A percentile compares a stretch with the other conserved stretches of the same genome.
Evolutionary conservation across 352 stramenopile species (phyloP).

Genomic region (Salisapilia sapeloensis): DNA sequence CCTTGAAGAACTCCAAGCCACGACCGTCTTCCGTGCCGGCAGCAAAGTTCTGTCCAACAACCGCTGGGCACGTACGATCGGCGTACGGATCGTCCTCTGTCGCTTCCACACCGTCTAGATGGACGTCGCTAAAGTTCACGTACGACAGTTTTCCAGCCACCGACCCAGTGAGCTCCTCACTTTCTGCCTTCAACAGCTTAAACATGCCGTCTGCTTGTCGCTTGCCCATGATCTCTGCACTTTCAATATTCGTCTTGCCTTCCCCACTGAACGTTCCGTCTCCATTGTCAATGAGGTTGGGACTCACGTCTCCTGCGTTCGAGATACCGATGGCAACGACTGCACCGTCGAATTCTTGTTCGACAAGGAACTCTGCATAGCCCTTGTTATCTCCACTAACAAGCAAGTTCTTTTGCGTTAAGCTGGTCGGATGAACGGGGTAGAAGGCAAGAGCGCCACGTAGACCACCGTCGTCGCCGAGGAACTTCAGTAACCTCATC

Average conservation of each 20-base stretch:
- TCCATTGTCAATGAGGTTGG: conserved; percentile 24
- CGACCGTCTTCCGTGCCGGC: conserved; percentile 30
- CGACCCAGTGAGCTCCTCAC: conserved; percentile 9
- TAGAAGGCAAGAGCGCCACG: conserved; percentile 52
- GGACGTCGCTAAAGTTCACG: conserved; percentile 26
- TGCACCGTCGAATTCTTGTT: conserved; percentile 12
- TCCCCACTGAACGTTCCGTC: conserved; percentile 24
- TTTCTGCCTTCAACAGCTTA: conserved; percentile 7
- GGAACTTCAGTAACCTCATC: conserved; percentile 46
- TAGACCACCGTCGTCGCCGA: conserved; percentile 8
- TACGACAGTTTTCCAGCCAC: conserved; percentile 17
- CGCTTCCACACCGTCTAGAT: conserved; percentile 6
- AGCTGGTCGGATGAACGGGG: conserved; percentile 60
- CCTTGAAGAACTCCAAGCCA: conserved; percentile 9
- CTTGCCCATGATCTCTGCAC: conserved; percentile 20
- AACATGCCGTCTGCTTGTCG: conserved; percentile 13
- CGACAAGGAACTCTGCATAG: conserved; percentile 24
- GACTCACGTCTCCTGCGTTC: conserved; percentile 25
- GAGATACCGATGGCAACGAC: conserved; percentile 20
- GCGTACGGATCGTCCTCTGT: conserved; percentile 10
- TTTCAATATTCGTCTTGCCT: conserved; percentile 13
- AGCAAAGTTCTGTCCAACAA: conserved; percentile 30
- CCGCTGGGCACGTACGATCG: conserved; percentile 18
- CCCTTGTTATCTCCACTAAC: conserved; percentile 74
- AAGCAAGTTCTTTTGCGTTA: conserved; percentile 56